Percentiles rank a stretch among this genome's conserved stretches.
phyloP scores from a whole-genome alignment of 768 basidiomycete species.

The Leccinum variicolor region DNA sequence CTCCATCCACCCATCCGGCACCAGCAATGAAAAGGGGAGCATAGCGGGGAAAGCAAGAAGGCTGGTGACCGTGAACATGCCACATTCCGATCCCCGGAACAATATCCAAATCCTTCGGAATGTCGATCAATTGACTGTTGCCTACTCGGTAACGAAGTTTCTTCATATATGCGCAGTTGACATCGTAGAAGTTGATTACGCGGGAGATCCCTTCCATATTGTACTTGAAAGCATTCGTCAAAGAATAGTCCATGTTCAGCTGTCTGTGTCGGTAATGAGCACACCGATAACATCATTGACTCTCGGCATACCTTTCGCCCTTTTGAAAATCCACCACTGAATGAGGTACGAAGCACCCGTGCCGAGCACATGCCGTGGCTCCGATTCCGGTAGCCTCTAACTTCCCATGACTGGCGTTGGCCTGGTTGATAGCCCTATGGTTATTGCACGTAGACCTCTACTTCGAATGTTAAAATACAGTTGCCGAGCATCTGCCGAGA shows the following conservation, averaged over 20 bases:
- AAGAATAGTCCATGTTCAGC: constrained; percentile 8
- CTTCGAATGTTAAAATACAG: neutral
- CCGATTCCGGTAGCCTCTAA: neutral
- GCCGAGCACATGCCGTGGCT: neutral
- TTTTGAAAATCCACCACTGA: constrained; percentile 7
- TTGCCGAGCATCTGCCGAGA: neutral
- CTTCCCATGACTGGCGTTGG: neutral
- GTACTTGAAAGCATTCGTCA: neutral
- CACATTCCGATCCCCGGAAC: constrained; percentile 19
- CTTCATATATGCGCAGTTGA: constrained; percentile 10
- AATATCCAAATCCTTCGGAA: neutral
- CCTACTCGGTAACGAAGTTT: neutral
- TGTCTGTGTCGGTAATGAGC: neutral
- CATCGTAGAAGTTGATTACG: neutral
- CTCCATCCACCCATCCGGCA: neutral
- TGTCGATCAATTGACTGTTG: neutral
- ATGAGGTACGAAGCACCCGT: constrained; percentile 23
- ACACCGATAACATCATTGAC: too few relatives aligned
- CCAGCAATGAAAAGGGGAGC: neutral
- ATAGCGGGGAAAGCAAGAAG: constrained; percentile 18
- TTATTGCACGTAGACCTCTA: neutral
- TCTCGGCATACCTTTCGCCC: constrained; percentile 8
- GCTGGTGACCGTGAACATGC: constrained; percentile 25
- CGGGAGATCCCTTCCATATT: neutral
- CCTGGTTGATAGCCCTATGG: neutral